Percentiles rank a stretch among this genome's conserved stretches.
phyloP scores from a whole-genome alignment of 176 grass and related monocot genomes.

The Raddia distichophylla region DNA sequence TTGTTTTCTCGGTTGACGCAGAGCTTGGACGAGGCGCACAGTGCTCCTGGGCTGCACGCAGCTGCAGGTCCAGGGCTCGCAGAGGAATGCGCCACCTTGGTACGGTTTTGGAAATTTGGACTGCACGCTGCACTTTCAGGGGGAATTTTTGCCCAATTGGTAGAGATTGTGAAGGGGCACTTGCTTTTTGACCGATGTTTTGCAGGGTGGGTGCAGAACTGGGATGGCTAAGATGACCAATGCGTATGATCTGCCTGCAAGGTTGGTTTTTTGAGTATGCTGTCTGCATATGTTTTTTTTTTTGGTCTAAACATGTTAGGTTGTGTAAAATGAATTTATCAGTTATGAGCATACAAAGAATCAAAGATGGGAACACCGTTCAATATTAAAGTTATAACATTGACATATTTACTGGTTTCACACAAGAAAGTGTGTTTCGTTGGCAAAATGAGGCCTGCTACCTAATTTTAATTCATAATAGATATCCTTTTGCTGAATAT shows the following conservation, averaged over 20 bases:
- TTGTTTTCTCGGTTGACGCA: slow-evolving; percentile 38
- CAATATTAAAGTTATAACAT: neutral
- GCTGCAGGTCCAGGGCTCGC: slow-evolving; percentile 76
- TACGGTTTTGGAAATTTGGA: slow-evolving; percentile 38
- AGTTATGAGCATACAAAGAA: neutral
- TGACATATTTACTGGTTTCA: neutral
- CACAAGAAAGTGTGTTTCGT: neutral
- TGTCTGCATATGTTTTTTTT: neutral
- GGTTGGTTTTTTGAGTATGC: slow-evolving; percentile 33
- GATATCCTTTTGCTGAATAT: neutral
- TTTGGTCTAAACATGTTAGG: neutral
- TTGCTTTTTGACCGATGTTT: slow-evolving; percentile 26
- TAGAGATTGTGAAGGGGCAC: neutral
- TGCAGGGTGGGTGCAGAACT: slow-evolving; percentile 87
- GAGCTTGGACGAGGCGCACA: slow-evolving; percentile 96
- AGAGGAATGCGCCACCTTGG: slow-evolving; percentile 91
- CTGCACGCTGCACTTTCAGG: neutral
- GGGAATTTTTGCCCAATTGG: slow-evolving; percentile 21
- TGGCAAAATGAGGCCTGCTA: neutral
- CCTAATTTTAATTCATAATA: neutral
- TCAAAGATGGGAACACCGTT: neutral
- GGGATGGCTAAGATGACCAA: slow-evolving; percentile 97
- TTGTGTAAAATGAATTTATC: neutral
- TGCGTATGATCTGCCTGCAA: slow-evolving; percentile 87
- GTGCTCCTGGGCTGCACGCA: slow-evolving; percentile 81